Evolutionary conservation across 345 rosid species (phyloP).

Genomic region (Gossypium australe): DNA sequence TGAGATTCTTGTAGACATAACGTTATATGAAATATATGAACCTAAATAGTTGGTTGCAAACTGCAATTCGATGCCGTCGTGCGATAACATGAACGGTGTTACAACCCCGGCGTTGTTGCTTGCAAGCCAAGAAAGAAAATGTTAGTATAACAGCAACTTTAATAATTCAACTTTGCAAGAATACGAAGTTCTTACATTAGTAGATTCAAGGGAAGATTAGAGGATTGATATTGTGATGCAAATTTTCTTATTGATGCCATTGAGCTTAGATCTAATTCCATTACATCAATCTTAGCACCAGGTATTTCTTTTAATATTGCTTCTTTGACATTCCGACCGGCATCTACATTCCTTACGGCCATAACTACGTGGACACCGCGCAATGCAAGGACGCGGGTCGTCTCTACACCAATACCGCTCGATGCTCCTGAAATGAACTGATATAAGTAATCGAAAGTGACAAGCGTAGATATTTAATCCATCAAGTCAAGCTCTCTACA

Average conservation of each 20-base stretch:
- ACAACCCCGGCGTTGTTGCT: conserved; percentile 48
- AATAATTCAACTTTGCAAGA: not conserved
- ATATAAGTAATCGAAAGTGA: not conserved
- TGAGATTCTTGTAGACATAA: not conserved
- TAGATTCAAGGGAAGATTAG: conserved; percentile 41
- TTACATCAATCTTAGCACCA: conserved; percentile 51
- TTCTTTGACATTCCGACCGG: conserved; percentile 49
- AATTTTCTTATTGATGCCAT: conserved; percentile 55
- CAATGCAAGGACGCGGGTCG: conserved; percentile 24
- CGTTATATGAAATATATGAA: not conserved
- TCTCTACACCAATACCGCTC: conserved; percentile 69
- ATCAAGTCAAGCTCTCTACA: too few relatives aligned
- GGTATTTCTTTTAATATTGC: conserved; percentile 47
- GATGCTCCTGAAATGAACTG: conserved; percentile 53
- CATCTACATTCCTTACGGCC: conserved; percentile 58
- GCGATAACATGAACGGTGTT: conserved; percentile 36
- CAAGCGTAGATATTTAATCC: too few relatives aligned
- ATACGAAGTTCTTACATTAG: conserved; percentile 32
- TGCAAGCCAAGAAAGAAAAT: conserved; percentile 1
- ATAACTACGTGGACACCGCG: conserved; percentile 13
- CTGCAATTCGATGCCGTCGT: conserved; percentile 38
- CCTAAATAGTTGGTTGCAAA: conserved; percentile 53
- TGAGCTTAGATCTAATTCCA: conserved; percentile 78
- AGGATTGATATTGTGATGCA: conserved; percentile 34
- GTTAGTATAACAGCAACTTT: not conserved